A percentile compares a stretch with the other conserved stretches of the same genome.
Evolutionary conservation across 768 basidiomycete species (phyloP).

Genomic region (Udeniomyces megalosporus): DNA sequence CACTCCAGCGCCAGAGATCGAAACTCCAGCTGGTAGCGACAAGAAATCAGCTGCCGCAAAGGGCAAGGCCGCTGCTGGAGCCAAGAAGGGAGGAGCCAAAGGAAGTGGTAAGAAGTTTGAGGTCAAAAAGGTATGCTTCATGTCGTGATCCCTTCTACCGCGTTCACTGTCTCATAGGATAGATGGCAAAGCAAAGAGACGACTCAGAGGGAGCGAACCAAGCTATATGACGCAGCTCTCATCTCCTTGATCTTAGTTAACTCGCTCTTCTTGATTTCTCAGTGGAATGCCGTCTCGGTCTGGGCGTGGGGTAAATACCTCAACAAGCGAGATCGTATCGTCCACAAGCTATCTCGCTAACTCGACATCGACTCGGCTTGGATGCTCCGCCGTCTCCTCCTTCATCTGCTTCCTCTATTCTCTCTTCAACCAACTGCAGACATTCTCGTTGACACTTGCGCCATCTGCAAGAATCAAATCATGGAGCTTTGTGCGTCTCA

Average conservation of each 20-base stretch:
- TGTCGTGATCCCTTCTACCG: not conserved
- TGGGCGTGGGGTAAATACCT: conserved; percentile 84
- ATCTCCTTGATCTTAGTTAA: not conserved
- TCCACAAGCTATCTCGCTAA: too few relatives aligned
- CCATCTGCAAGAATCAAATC: conserved; percentile 98
- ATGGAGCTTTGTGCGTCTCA: conserved; percentile 88
- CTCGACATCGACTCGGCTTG: too few relatives aligned
- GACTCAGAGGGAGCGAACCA: too few relatives aligned
- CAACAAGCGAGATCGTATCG: too few relatives aligned
- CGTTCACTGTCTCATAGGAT: not conserved
- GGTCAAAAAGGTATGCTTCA: conserved; percentile 79
- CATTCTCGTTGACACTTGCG: conserved; percentile 98
- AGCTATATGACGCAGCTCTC: too few relatives aligned
- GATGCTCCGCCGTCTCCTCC: not conserved
- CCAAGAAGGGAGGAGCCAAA: conserved; percentile 8
- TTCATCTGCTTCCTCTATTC: not conserved
- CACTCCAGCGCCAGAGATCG: not conserved
- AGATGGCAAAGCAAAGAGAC: too few relatives aligned
- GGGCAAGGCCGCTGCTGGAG: not conserved
- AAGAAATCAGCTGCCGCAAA: conserved; percentile 3
- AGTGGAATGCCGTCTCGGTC: conserved; percentile 98
- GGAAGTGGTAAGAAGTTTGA: conserved; percentile 46
- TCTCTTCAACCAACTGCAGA: conserved; percentile 43
- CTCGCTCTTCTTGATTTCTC: not conserved
- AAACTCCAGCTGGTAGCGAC: not conserved